These are phyloP conservation scores for Cryomyces minteri DNA, from an alignment of 495 filamentous ascomycete genomes.

Conservation along the genomic window DNA sequence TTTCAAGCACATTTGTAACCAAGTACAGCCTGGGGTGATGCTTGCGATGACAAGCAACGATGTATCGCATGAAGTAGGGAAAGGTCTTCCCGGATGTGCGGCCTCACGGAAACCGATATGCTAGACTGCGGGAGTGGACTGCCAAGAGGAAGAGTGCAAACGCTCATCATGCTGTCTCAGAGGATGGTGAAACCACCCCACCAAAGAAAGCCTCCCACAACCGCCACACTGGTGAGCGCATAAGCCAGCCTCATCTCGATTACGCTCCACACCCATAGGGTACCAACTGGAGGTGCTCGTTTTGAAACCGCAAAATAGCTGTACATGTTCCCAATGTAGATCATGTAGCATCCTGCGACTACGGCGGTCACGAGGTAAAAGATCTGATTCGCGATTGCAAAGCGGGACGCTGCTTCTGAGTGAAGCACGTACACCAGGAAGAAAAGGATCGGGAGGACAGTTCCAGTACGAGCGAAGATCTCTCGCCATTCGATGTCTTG, in stretches of 20 bases:
- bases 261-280: conserved; percentile 85
- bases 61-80: too few species aligned
- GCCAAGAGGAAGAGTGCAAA: too few species aligned
- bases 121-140: too few species aligned
- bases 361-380: conserved; percentile 40
- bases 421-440: conserved; percentile 42
- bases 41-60: too few species aligned
- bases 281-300: conserved; percentile 70
- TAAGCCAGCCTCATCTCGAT: conserved; percentile 63
- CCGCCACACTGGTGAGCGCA: conserved; percentile 39
- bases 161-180: conserved; percentile 1
- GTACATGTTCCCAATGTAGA: conserved; percentile 58
- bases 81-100: too few species aligned
- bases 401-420: conserved; percentile 14
- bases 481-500: conserved; percentile 40
- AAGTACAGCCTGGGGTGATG: too few species aligned
- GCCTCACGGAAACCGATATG: too few species aligned
- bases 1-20: too few species aligned
- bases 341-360: conserved; percentile 51
- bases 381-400: conserved; percentile 29
- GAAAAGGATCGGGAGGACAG: conserved; percentile 37
- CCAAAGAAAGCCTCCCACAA: conserved; percentile 47
- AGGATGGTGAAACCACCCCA: conserved; percentile 45
- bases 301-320: conserved; percentile 86
- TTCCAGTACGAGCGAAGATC: conserved; percentile 32